These are phyloP conservation scores for Hypsizygus marmoreus DNA, from an alignment of 768 basidiomycete species.

Conservation along the genomic window DNA sequence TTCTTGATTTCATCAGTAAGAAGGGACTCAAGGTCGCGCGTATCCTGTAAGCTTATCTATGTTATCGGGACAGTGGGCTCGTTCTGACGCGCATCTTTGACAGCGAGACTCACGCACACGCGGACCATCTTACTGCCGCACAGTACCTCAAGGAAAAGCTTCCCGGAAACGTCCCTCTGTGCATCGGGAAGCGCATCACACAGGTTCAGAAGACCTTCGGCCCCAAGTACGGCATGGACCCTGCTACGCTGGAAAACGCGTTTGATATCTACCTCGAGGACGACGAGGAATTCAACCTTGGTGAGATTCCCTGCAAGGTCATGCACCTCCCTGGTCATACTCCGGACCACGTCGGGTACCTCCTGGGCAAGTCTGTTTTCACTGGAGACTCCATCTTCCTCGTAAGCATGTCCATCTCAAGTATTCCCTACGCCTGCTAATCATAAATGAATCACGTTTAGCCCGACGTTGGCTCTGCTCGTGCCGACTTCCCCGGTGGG, in stretches of 20 bases:
- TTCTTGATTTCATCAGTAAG: constrained; percentile 30
- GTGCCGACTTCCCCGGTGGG: constrained; percentile 40
- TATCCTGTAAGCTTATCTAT: constrained; percentile 29
- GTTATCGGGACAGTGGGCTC: neutral
- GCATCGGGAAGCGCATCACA: constrained; percentile 36
- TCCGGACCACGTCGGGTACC: constrained; percentile 27
- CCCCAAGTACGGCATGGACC: constrained; percentile 31
- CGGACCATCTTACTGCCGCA: constrained; percentile 39
- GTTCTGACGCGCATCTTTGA: neutral
- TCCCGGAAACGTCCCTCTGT: constrained; percentile 27
- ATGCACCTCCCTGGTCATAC: constrained; percentile 38
- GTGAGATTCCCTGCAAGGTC: constrained; percentile 28
- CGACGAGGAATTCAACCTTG: constrained; percentile 34
- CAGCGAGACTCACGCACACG: constrained; percentile 41
- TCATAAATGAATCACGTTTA: constrained; percentile 6
- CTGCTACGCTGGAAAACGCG: constrained; percentile 21
- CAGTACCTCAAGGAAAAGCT: constrained; percentile 34
- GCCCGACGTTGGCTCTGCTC: constrained; percentile 40
- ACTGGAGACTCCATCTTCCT: constrained; percentile 40
- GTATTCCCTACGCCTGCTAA: neutral
- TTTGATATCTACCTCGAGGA: constrained; percentile 38
- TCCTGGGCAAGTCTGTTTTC: constrained; percentile 36
- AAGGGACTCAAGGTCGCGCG: constrained; percentile 30
- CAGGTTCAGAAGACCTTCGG: constrained; percentile 36
- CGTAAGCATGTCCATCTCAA: constrained; percentile 3